A percentile compares a stretch with the other conserved stretches of the same genome.
Conservation (phyloP, 1,284 basidiomycete genomes). For the Apiotrichum gracile region DNA sequence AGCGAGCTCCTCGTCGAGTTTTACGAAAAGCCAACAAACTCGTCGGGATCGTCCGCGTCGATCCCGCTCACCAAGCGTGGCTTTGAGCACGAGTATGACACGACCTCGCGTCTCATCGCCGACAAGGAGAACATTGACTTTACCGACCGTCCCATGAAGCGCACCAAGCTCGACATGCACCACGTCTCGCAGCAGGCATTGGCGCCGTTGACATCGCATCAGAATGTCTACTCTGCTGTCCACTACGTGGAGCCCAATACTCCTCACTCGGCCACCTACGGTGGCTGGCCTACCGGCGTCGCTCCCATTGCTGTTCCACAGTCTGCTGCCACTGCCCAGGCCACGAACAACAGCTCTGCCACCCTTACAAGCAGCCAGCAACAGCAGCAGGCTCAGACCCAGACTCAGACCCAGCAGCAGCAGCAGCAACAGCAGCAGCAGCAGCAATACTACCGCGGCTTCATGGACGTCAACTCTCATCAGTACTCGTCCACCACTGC, state of each 20-base stretch:
- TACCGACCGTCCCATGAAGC: constrained; percentile 12
- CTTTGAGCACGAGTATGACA: constrained; percentile 9
- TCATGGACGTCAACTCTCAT: neutral
- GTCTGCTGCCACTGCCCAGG: neutral
- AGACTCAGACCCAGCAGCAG: neutral
- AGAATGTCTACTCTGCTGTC: constrained; percentile 17
- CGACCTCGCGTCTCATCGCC: neutral
- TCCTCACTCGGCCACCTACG: constrained; percentile 6
- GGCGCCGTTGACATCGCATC: constrained; percentile 13
- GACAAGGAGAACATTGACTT: constrained; percentile 19
- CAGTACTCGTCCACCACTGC: neutral
- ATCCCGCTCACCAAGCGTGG: constrained; percentile 9
- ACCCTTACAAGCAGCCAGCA: neutral
- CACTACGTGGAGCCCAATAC: constrained; percentile 13
- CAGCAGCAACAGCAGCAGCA: neutral
- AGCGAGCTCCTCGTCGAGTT: constrained; percentile 12
- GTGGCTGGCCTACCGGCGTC: constrained; percentile 6
- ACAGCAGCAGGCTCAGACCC: constrained; percentile 4
- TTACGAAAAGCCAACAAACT: constrained; percentile 27
- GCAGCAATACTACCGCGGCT: neutral
- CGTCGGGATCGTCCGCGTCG: constrained; percentile 6
- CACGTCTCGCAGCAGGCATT: constrained; percentile 4
- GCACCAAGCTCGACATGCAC: constrained; percentile 14
- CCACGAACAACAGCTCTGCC: neutral
- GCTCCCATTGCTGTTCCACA: constrained; percentile 6